phyloP scores from a whole-genome alignment of 106 monocot genomes.

The Hemerocallis citrina region DNA sequence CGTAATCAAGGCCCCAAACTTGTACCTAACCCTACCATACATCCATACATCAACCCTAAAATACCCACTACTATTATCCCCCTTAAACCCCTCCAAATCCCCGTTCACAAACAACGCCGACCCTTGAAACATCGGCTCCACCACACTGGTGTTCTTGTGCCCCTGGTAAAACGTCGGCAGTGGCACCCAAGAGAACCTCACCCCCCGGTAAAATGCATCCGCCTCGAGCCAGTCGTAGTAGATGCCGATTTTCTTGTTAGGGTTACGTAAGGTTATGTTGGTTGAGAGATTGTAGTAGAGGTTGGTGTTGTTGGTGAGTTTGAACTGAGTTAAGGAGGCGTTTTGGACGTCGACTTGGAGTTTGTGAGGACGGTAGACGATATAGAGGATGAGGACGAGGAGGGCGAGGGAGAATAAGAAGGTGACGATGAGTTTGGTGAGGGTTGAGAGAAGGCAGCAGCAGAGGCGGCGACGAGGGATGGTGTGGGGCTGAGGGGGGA shows the following conservation, averaged over 20 bases:
- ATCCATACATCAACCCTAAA: conserved; percentile 2
- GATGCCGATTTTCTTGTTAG: conserved; percentile 34
- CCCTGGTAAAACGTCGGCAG: conserved; percentile 46
- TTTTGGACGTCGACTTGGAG: conserved; percentile 20
- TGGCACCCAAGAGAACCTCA: conserved; percentile 8
- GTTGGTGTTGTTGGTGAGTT: conserved; percentile 15
- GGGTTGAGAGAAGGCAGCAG: conserved; percentile 9
- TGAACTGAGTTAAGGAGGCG: conserved; percentile 19
- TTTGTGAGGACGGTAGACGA: conserved; percentile 21
- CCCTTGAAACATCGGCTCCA: conserved; percentile 25
- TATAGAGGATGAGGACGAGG: conserved; percentile 16
- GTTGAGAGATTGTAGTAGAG: conserved; percentile 33
- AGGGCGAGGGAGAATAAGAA: conserved; percentile 14
- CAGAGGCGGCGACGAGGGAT: not conserved
- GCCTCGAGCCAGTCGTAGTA: conserved; percentile 46
- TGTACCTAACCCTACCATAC: not conserved
- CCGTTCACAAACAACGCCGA: not conserved
- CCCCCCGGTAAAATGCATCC: conserved; percentile 17
- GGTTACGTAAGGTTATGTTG: conserved; percentile 39
- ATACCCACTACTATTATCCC: not conserved
- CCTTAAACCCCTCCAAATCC: not conserved
- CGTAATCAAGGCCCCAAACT: not conserved
- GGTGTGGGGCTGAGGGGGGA: conserved; percentile 6
- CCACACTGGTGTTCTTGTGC: conserved; percentile 27
- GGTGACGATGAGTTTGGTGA: conserved; percentile 3